Evolutionary conservation across 257 asterid species (phyloP).

Genomic region (Solanum dulcamara): DNA sequence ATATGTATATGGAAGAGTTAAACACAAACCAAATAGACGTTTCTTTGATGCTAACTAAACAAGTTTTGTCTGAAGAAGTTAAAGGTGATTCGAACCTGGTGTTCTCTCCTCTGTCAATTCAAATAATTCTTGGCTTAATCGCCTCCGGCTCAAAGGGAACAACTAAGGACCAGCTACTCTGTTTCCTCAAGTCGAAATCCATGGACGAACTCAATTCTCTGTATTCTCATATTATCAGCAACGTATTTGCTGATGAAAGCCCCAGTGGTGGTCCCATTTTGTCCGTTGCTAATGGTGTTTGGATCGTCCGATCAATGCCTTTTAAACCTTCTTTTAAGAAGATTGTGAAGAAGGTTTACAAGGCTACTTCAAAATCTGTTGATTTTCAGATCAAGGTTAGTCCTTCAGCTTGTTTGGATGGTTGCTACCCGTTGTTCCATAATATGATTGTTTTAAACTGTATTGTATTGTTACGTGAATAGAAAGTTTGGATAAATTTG

Average conservation of each 20-base stretch:
- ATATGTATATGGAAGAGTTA: constrained; percentile 29
- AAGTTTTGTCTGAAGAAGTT: constrained; percentile 21
- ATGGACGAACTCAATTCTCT: constrained; percentile 11
- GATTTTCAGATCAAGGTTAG: constrained; percentile 43
- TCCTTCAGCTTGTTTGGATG: background rate
- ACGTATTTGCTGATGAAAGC: constrained; percentile 33
- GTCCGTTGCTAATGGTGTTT: constrained; percentile 46
- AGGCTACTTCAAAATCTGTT: constrained; percentile 29
- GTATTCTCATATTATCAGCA: constrained; percentile 31
- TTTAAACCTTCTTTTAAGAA: constrained; percentile 29
- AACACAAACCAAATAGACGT: constrained; percentile 26
- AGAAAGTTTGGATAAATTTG: no score
- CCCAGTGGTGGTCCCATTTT: constrained; percentile 26
- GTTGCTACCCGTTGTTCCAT: background rate
- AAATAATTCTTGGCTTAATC: constrained; percentile 1
- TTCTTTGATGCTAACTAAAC: constrained; percentile 29
- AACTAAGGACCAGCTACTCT: background rate
- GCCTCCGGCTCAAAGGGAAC: constrained; percentile 1
- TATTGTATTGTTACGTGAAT: no score
- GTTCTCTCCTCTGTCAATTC: constrained; percentile 11
- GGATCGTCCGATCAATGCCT: constrained; percentile 31
- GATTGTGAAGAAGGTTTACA: constrained; percentile 23
- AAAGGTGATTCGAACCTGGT: constrained; percentile 9
- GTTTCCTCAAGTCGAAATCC: constrained; percentile 6
- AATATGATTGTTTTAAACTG: background rate